Base-by-base conservation (phyloP, 306 rosid genomes). In the Fragaria vesca region DNA sequence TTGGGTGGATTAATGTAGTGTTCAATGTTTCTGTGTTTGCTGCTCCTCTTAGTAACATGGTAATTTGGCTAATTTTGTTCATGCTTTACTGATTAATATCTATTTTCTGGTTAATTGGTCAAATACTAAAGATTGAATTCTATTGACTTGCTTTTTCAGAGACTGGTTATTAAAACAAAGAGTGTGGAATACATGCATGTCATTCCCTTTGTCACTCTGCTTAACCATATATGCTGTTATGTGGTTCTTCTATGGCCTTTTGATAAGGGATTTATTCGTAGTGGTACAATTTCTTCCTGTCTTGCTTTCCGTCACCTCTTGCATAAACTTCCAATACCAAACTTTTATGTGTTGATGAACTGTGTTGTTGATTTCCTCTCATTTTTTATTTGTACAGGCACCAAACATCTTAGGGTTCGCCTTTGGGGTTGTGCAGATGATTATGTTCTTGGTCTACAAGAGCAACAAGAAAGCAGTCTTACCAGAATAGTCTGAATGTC, bases 141-240 rank as follows among this genome's bases (percentile, higher is more conserved):
- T 2, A n/a, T 57, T 21, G 12, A 21, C 63, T 21, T 57, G 4
- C 1, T 3, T 51, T 57, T 57, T 8, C 32, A 57, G 30, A 57
- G 15, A 9, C 63, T 2, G 63, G 15, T 57, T 7, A 57, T 21
- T 57, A 54, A n/a, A 74, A 83, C 87, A 20, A 77, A 66, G 75
- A 86, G 87, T 21, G 87, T 78, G 73, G 84, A 80, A 50, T 86
- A 32, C 83, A 74, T 86, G 89, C 83, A 74, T 86, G 89, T 86
- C 89, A 0, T 75, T 83, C 62, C 50, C 81, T 0, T 68, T 83
- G 8, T 83, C 89, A 42, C 51, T 86, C 21, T 83, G 78, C 79
- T 71, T 86, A 70, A 83, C 87, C 21, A 16, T 77, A 0, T 40
- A 67, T 45, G 83, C 87, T 55, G 73, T 80, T 9, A 68, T 77